Evolutionary conservation across 257 asterid species (phyloP), one percentile per base, ranked within the genome.

Genomic region (Sherardia arvensis): DNA sequence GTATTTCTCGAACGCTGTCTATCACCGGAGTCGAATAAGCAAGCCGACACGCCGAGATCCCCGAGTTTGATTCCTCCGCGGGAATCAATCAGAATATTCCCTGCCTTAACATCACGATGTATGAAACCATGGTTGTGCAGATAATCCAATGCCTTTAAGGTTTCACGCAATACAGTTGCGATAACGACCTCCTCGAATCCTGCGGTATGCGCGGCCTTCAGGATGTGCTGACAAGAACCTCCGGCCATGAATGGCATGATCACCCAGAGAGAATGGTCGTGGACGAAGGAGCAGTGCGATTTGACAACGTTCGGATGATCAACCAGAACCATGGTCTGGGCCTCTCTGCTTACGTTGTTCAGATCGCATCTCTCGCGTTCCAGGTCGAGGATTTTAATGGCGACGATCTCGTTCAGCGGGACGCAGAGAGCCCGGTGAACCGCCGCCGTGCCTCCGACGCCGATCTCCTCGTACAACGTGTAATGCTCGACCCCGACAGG

Each of bases 1-100:
- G 97, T 93, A 74, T 90, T 90, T 83, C 99, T 85, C 76, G 71
- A 79, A 34, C 96, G 95, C 66, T 86, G 95, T 71, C 99, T 79
- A 70, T 90, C 96, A 70, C 97, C 97, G 43, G 94, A 77, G 83
- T 90, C 99, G 79, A 87, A 93, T 71, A 93, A 75, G 83, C 84
- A 87, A 61, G 99, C 97, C 74, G 99, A 93, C 55, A 90, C 99
- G 59, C 99, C 99, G 83, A 93, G 90, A 80, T 93, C 99, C 62
- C 99, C 99, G 76, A 93, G 73, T 69, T 93, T 90, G 81, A 93
- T 79, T 67, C 82, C 87, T 66, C 97, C 97, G 53, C 87, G 92
- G 51, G 90, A 30, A 71, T 85, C 97, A 53, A 93, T 78, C 60
- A 93, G 92, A 76, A 93, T 74, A 68, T 93, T 93, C 67, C 99